Percentiles rank a stretch among this genome's conserved stretches.
phyloP scores from a whole-genome alignment of 2,329 filamentous ascomycete genomes.

The Claviceps sp. region DNA sequence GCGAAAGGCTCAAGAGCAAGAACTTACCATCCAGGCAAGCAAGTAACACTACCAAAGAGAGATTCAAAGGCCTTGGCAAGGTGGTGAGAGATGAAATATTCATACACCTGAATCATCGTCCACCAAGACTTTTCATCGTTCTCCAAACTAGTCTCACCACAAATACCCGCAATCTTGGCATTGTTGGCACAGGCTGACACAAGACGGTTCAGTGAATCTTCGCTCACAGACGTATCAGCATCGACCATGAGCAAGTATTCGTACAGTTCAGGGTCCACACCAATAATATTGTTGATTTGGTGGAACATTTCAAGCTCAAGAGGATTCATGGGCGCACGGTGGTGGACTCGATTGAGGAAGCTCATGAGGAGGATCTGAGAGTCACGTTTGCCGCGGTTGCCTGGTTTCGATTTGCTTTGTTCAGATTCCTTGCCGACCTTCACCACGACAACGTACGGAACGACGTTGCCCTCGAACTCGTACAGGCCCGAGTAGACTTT shows the following conservation, averaged over 20 bases:
- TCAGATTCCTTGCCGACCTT: conserved; percentile 97
- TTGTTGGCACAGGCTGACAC: conserved; percentile 90
- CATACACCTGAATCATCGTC: conserved; percentile 99
- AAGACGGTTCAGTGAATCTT: conserved; percentile 83
- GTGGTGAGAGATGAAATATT: conserved; percentile 98
- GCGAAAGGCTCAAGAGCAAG: conserved; percentile 24
- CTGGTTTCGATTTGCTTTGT: conserved; percentile 78
- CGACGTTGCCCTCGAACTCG: conserved; percentile 93
- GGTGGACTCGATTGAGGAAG: conserved; percentile 95
- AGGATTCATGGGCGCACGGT: conserved; percentile 86
- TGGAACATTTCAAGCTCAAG: conserved; percentile 97
- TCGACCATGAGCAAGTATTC: conserved; percentile 97
- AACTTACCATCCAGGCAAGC: conserved; percentile 87
- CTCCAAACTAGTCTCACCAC: conserved; percentile 88
- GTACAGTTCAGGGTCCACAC: conserved; percentile 92
- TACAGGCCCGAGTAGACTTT: conserved; percentile 98
- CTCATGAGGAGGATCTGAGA: conserved; percentile 92
- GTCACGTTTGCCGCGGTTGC: conserved; percentile 96
- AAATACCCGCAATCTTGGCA: conserved; percentile 92
- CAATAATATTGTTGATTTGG: conserved; percentile 98
- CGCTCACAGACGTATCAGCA: conserved; percentile 85
- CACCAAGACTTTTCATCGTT: conserved; percentile 94
- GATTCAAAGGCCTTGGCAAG: conserved; percentile 95
- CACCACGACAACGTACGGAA: conserved; percentile 89
- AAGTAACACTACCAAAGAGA: conserved; percentile 93